phyloP scores from a whole-genome alignment of 208 protist species.

The Phytomonas sp. region DNA sequence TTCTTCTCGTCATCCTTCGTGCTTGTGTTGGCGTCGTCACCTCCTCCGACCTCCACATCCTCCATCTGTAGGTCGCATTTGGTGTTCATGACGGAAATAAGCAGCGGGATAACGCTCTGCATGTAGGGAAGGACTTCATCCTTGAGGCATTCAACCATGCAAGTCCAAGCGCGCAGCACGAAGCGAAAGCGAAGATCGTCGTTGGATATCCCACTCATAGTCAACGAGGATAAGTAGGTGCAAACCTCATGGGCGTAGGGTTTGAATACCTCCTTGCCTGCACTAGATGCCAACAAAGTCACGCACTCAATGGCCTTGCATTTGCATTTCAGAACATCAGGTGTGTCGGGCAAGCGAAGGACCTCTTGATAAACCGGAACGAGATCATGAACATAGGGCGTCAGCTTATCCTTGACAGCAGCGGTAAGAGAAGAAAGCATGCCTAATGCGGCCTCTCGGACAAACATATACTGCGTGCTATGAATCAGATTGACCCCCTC shows the following conservation, averaged over 20 bases:
- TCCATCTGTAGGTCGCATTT: conserved; percentile 66
- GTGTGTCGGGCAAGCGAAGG: conserved; percentile 50
- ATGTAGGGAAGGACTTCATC: conserved; percentile 70
- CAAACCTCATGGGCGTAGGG: conserved; percentile 63
- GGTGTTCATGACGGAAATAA: conserved; percentile 63
- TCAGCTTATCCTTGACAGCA: conserved; percentile 41
- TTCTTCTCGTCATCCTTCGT: conserved; percentile 31
- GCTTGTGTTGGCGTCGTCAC: conserved; percentile 14
- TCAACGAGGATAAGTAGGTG: conserved; percentile 52
- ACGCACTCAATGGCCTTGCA: conserved; percentile 84
- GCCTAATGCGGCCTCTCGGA: conserved; percentile 55
- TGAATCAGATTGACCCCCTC: conserved; percentile 43
- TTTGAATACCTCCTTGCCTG: conserved; percentile 63
- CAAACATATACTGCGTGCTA: conserved; percentile 37
- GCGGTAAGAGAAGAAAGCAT: conserved; percentile 65
- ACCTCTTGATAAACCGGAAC: conserved; percentile 71
- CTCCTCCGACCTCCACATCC: conserved; percentile 53
- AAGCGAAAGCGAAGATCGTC: conserved; percentile 68
- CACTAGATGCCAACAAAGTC: conserved; percentile 72
- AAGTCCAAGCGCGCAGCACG: conserved; percentile 82
- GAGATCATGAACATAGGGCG: conserved; percentile 52
- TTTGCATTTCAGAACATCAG: conserved; percentile 54
- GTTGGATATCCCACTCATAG: conserved; percentile 28
- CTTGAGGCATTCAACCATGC: conserved; percentile 84
- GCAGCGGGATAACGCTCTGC: conserved; percentile 52